A percentile compares a stretch with the other conserved stretches of the same genome.
phyloP scores from a whole-genome alignment of 2,329 filamentous ascomycete species.

The Ophiosphaerella narmari region DNA sequence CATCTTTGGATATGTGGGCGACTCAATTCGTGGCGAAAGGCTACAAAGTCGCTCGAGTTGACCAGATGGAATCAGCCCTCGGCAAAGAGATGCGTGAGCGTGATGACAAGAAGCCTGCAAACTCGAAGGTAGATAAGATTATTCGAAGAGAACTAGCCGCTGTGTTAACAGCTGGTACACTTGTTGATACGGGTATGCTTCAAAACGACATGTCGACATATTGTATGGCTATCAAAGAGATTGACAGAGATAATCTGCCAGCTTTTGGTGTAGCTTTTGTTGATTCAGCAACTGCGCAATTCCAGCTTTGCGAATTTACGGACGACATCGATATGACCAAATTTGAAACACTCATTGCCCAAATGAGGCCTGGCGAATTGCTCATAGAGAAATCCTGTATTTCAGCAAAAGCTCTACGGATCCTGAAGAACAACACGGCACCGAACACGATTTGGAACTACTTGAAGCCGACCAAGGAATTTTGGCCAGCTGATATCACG shows the following conservation, averaged over 20 bases:
- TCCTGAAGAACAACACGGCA: constrained; percentile 92
- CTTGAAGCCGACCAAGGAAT: constrained; percentile 83
- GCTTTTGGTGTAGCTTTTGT: constrained; percentile 92
- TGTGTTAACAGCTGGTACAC: constrained; percentile 87
- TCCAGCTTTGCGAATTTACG: constrained; percentile 87
- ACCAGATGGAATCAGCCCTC: constrained; percentile 94
- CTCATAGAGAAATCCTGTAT: constrained; percentile 82
- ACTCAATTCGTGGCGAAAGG: constrained; percentile 98
- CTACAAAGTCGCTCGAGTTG: constrained; percentile 94
- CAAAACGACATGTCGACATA: constrained; percentile 98
- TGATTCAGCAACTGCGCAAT: constrained; percentile 93
- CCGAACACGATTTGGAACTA: constrained; percentile 96
- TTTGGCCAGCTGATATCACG: constrained; percentile 84
- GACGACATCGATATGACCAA: constrained; percentile 94
- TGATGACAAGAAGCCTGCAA: constrained; percentile 60
- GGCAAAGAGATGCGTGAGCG: constrained; percentile 99
- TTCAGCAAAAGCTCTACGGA: constrained; percentile 86
- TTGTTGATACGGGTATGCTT: constrained; percentile 95
- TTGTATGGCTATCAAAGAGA: constrained; percentile 87
- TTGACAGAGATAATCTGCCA: constrained; percentile 71
- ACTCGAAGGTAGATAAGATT: constrained; percentile 77
- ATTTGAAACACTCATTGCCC: constrained; percentile 95
- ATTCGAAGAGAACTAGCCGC: constrained; percentile 89
- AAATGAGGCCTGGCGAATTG: constrained; percentile 85
- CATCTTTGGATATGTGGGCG: constrained; percentile 94